A percentile compares a stretch with the other conserved stretches of the same genome.
Conservation (phyloP, 768 basidiomycete genomes). For the Psilocybe azurescens region DNA sequence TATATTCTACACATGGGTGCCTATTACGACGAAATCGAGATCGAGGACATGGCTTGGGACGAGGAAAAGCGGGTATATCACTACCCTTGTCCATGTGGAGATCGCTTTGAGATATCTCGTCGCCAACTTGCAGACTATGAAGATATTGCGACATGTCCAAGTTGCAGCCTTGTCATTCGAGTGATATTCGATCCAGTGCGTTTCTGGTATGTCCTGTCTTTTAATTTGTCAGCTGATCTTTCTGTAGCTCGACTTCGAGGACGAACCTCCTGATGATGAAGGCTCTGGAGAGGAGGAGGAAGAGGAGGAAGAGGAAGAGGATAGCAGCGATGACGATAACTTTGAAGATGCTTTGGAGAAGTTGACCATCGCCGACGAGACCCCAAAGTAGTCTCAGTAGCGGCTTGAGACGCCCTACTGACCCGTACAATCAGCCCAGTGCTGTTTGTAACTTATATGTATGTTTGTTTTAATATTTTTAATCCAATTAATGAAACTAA, state of each 20-base stretch:
- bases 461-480: neutral
- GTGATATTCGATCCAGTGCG: constrained; percentile 95
- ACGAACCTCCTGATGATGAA: constrained; percentile 65
- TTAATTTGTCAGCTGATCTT: constrained; percentile 12
- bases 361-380: constrained; percentile 51
- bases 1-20: constrained; percentile 63
- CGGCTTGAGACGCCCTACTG: constrained; percentile 24
- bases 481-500: neutral
- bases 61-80: constrained; percentile 82
- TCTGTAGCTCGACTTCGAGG: constrained; percentile 81
- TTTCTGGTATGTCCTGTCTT: constrained; percentile 24
- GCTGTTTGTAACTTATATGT: constrained; percentile 2
- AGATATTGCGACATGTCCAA: constrained; percentile 95
- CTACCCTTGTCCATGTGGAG: constrained; percentile 97
- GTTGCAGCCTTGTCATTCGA: constrained; percentile 91
- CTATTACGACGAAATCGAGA: constrained; percentile 97
- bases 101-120: constrained; percentile 94
- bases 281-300: constrained; percentile 46
- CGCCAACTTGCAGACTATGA: constrained; percentile 87
- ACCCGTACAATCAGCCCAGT: neutral
- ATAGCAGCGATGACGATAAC: constrained; percentile 43
- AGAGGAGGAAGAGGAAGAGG: constrained; percentile 43
- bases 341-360: constrained; percentile 76
- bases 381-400: constrained; percentile 17
- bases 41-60: constrained; percentile 97